Base-by-base conservation (phyloP, 2,329 filamentous ascomycete species). In the Penicillium sclerotigenum region DNA sequence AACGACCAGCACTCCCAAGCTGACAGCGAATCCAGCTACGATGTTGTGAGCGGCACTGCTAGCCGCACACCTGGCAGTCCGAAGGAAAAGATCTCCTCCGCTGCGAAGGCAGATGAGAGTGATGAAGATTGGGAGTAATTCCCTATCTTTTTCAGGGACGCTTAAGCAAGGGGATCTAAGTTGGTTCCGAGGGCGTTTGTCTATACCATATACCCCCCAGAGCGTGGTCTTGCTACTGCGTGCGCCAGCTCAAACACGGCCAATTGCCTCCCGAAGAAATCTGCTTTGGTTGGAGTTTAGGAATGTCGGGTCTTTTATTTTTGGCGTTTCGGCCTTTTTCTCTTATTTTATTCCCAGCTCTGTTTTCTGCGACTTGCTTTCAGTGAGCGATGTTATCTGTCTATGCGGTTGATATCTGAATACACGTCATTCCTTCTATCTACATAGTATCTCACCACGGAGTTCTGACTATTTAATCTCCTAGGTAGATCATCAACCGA, bases 1-100 rank as follows among this genome's bases (percentile, higher is more conserved):
- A 88, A 95, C 67, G 91, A 96, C 68, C 88, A 91, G 72, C 91
- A 93, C 72, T 95, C 90, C 26, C 89, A 94, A 64, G 86, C 91
- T 8, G 94, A 94, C 67, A 97, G 93, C 71, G 94, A 99, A 66
- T 90, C 90, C 18, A 96, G 91, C 77, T 99, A 99, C 73, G 94
- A 99, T 72, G 82, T 99, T 33, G 91, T 99, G 43, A 92, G 89
- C 49, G 89, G 89, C 47, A 83, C 85, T 42, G 85, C 87, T 36
- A 96, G 90, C 72, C 88, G 89, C 62, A 87, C 91, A 18, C 88
- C 91, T 1, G 82, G 83, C 5, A 86, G 82, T 57, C 84, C 85
- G 3, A 81, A 82, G 67, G 81, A 84, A 55, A 74, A 74, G 57
- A 80, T 74, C 49, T 43, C 65, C 11, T 37, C 60, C 20, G 68